Base-by-base conservation (phyloP, 2,329 filamentous ascomycete species). In the Pseudogymnoascus sp. region DNA sequence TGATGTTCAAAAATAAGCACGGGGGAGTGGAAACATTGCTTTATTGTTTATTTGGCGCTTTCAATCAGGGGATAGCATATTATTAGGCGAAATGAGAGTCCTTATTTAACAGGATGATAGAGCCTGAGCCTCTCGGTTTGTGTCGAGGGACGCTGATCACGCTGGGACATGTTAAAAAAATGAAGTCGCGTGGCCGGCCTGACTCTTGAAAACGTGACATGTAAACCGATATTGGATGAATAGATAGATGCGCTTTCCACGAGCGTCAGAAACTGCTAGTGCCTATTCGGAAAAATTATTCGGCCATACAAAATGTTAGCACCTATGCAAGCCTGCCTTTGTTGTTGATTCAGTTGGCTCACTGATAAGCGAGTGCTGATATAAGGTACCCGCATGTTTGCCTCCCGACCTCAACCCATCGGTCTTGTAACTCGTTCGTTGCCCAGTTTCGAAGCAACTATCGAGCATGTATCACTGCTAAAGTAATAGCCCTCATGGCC, bases 1-100 rank as follows among this genome's bases (percentile, higher is more conserved):
- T 36, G 19, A n/a, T 23, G 8, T 40, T 38, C 31, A 53, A 60
- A 40, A 36, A 17, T 57, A 71, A 70, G 38, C 19, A 66, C 28
- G 3, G 26, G 50, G 50, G 50, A 19, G 50, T 57, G 50, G 50
- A 19, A 57, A 57, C 50, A 33, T 57, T 57, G 50, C 50, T 57
- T 57, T 33, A 57, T 57, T 33, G 40, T 33, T 57, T 15, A 33
- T 19, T 57, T 57, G 50, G 50, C 50, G 50, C 50, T 33, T 57
- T 17, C 21, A 57, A 57, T 33, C 50, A 57, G 50, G 28, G 50
- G 28, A 57, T 57, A 57, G 50, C 50, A 57, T 57, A 57, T 57
- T 57, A 57, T 57, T 9, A 33, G 50, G 50, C 50, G 50, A 57
- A 57, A 57, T 57, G 50, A 57, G 50, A 57, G 50, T 33, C 28